phyloP scores from a whole-genome alignment of 768 basidiomycete genomes.

The Panaeolus papilionaceus region DNA sequence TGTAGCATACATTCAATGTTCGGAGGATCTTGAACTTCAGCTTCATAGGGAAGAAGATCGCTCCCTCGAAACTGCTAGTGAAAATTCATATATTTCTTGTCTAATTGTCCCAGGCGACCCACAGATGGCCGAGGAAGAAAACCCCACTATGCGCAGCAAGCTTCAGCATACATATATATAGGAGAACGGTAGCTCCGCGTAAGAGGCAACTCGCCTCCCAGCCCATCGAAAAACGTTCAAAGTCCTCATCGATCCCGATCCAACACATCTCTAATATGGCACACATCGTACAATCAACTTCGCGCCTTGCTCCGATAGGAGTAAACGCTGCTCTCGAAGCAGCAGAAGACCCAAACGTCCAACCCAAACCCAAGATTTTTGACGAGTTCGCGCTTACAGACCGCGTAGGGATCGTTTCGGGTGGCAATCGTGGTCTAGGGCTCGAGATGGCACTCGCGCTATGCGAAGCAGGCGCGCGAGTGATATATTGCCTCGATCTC shows the following conservation, averaged over 20 bases:
- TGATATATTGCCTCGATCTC: slow-evolving; percentile 65
- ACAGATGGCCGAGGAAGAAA: too few relatives aligned
- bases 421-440: slow-evolving; percentile 65
- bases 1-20: too few relatives aligned
- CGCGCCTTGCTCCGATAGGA: slow-evolving; percentile 66
- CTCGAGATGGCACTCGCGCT: slow-evolving; percentile 43
- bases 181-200: too few relatives aligned
- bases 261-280: neutral
- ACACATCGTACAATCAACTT: slow-evolving; percentile 42
- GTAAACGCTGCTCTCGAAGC: slow-evolving; percentile 59
- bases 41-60: too few relatives aligned
- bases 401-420: slow-evolving; percentile 57
- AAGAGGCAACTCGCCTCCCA: too few relatives aligned
- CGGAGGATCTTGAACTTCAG: too few relatives aligned
- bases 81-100: too few relatives aligned
- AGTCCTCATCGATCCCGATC: neutral
- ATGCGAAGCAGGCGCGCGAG: slow-evolving; percentile 37
- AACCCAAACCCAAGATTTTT: slow-evolving; percentile 43
- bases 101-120: too few relatives aligned
- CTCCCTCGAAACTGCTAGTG: too few relatives aligned
- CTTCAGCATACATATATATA: too few relatives aligned
- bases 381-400: slow-evolving; percentile 51
- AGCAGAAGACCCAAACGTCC: slow-evolving; percentile 21
- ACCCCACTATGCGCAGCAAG: too few relatives aligned
- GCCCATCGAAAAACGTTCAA: neutral